Conservation (phyloP, 2,329 filamentous ascomycete species). For the Sphaerulina populicola region DNA sequence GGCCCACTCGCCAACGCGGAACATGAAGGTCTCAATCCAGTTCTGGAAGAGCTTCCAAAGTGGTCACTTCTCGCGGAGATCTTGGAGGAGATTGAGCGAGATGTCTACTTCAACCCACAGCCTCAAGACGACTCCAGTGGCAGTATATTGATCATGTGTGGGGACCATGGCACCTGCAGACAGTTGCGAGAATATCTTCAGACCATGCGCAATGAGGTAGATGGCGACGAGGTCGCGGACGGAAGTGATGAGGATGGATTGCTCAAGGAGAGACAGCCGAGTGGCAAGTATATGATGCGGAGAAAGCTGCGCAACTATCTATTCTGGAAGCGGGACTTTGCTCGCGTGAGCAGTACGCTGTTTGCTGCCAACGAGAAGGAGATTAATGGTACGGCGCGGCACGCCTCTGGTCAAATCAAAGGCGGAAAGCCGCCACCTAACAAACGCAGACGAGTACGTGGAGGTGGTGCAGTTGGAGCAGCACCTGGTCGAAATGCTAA, state of each 20-base stretch:
- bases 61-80: slow-evolving; percentile 86
- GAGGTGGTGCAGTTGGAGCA: slow-evolving; percentile 57
- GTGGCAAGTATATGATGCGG: slow-evolving; percentile 81
- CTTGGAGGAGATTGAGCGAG: slow-evolving; percentile 84
- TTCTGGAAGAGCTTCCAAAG: slow-evolving; percentile 90
- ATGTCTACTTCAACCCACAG: slow-evolving; percentile 73
- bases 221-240: slow-evolving; percentile 35
- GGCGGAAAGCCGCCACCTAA: slow-evolving; percentile 61
- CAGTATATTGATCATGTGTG: slow-evolving; percentile 93
- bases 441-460: slow-evolving; percentile 76
- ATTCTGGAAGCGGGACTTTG: slow-evolving; percentile 82
- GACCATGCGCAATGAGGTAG: slow-evolving; percentile 58
- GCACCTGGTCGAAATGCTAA: slow-evolving; percentile 58
- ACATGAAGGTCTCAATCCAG: slow-evolving; percentile 60
- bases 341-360: slow-evolving; percentile 68
- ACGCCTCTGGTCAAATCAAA: slow-evolving; percentile 38
- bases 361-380: slow-evolving; percentile 74
- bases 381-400: slow-evolving; percentile 53
- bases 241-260: slow-evolving; percentile 48
- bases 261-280: slow-evolving; percentile 45
- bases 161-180: slow-evolving; percentile 72
- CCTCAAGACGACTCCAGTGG: slow-evolving; percentile 76
- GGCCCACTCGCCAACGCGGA: slow-evolving; percentile 46
- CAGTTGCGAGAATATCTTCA: slow-evolving; percentile 88
- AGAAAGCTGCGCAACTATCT: slow-evolving; percentile 79